Evolutionary conservation across 257 asterid species (phyloP).

Genomic region (Rubia yunnanensis): DNA sequence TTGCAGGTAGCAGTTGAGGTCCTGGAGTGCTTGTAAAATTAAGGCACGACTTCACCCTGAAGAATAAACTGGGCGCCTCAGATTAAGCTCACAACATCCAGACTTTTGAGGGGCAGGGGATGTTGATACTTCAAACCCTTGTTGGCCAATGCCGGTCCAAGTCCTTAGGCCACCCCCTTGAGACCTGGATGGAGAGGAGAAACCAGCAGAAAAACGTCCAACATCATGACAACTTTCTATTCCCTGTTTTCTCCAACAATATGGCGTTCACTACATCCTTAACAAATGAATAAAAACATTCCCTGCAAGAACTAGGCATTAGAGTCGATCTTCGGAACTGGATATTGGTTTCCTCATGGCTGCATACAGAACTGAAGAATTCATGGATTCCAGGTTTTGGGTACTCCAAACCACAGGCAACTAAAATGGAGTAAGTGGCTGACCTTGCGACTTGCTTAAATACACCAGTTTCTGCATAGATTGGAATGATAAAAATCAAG

Average conservation of each 20-base stretch:
- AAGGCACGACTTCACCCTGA: too few relatives aligned
- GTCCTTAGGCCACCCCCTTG: too few relatives aligned
- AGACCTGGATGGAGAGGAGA: too few relatives aligned
- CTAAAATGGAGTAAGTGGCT: constrained; percentile 60
- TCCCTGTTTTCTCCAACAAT: constrained; percentile 25
- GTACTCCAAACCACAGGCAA: constrained; percentile 57
- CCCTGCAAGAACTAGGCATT: constrained; percentile 57
- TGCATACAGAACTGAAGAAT: constrained; percentile 32
- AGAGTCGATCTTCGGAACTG: constrained; percentile 36
- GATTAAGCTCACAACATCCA: too few relatives aligned
- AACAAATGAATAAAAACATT: constrained; percentile 54
- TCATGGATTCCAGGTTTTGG: constrained; percentile 25
- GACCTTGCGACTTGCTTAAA: constrained; percentile 61
- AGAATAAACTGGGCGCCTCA: too few relatives aligned
- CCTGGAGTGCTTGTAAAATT: too few relatives aligned
- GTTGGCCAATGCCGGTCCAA: too few relatives aligned
- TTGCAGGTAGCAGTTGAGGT: too few relatives aligned
- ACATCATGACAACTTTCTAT: not conserved
- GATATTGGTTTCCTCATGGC: constrained; percentile 27
- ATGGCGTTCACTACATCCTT: constrained; percentile 42
- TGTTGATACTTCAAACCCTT: too few relatives aligned
- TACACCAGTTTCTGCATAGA: constrained; percentile 34
- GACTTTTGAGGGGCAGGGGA: too few relatives aligned
- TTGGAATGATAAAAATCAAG: not conserved
- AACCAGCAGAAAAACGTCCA: too few relatives aligned